Conservation (phyloP, 192 early-diverging fungal genomes). For the Rhizophlyctis rosea region DNA sequence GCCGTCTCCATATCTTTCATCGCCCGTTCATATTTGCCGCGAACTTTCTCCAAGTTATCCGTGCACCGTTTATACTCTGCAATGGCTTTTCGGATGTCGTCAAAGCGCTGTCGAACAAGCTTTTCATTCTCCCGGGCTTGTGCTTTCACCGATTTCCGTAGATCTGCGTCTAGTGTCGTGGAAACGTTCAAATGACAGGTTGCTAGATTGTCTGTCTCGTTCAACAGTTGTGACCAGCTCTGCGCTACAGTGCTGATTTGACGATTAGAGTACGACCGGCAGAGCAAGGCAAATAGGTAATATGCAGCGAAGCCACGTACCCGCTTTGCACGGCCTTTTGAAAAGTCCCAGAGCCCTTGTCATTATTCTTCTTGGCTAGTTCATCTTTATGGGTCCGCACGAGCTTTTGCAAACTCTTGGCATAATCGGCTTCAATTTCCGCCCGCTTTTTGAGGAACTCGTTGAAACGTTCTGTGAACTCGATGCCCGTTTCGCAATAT, state of each 20-base stretch:
- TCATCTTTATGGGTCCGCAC: constrained; percentile 37
- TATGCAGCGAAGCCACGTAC: constrained; percentile 5
- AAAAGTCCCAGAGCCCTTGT: not conserved
- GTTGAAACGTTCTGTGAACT: constrained; percentile 34
- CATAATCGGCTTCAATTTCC: constrained; percentile 43
- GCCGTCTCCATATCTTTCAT: constrained; percentile 37
- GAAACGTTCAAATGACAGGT: constrained; percentile 19
- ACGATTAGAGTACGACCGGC: too few relatives aligned
- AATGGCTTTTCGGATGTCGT: constrained; percentile 30
- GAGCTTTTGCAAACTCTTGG: constrained; percentile 29
- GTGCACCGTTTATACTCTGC: constrained; percentile 30
- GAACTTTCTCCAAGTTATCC: constrained; percentile 34
- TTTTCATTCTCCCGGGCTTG: constrained; percentile 37
- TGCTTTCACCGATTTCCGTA: constrained; percentile 37
- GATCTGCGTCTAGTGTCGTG: constrained; percentile 36
- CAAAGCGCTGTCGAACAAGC: constrained; percentile 36
- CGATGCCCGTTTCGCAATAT: constrained; percentile 25
- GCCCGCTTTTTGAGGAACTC: constrained; percentile 41
- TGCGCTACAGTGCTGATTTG: constrained; percentile 19
- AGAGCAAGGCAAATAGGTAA: too few relatives aligned
- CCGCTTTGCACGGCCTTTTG: constrained; percentile 33
- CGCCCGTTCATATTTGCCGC: constrained; percentile 37
- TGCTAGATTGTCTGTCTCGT: constrained; percentile 30
- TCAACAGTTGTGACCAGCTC: constrained; percentile 37
- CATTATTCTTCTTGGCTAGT: constrained; percentile 8